Evolutionary conservation across 2,329 filamentous ascomycete species (phyloP).

Genomic region (Mariannaea sp.): DNA sequence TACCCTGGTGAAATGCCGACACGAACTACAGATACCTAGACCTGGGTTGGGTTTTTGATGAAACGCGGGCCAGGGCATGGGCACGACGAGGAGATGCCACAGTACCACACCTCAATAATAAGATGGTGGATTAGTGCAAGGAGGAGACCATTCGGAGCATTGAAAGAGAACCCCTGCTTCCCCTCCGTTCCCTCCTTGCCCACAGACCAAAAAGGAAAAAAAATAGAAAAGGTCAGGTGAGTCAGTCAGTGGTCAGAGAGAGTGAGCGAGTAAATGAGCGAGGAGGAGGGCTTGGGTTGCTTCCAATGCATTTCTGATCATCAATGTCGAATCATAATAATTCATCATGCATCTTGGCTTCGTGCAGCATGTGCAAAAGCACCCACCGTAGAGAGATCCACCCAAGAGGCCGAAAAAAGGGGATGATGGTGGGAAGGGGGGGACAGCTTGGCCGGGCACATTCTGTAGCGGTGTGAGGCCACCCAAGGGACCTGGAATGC

Average conservation of each 20-base stretch:
- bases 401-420: too few relatives aligned
- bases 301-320: not conserved
- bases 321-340: not conserved
- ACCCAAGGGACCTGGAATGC: constrained; percentile 3
- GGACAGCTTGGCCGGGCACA: too few relatives aligned
- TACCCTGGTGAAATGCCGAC: constrained; percentile 18
- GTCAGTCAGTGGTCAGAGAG: not conserved
- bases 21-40: constrained; percentile 4
- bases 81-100: constrained; percentile 6
- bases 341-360: not conserved
- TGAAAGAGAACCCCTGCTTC: not conserved
- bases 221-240: not conserved
- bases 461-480: constrained; percentile 18
- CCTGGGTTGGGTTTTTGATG: constrained; percentile 7
- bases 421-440: too few relatives aligned
- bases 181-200: too few relatives aligned
- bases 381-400: not conserved
- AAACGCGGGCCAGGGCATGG: constrained; percentile 13
- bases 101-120: not conserved
- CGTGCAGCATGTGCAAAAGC: not conserved
- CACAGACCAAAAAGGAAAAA: not conserved
- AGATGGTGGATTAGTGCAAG: not conserved
- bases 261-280: not conserved
- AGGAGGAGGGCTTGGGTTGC: not conserved
- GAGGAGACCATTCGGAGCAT: not conserved